Evolutionary conservation across 2,329 filamentous ascomycete genomes (phyloP).

Genomic region (Alternaria metachromatica): DNA sequence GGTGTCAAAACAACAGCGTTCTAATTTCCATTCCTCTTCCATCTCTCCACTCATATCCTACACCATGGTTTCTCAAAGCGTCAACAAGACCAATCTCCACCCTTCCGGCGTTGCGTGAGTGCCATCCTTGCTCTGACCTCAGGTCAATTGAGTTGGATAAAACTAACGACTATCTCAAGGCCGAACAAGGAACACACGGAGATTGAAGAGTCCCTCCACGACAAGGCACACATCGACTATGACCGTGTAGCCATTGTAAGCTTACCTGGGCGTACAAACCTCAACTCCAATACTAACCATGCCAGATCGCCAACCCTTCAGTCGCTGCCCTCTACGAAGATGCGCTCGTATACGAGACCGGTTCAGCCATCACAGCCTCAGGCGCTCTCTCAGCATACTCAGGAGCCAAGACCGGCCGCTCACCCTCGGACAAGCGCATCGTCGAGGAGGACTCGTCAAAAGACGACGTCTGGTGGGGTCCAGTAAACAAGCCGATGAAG

Average conservation of each 20-base stretch:
- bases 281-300: conserved; percentile 18
- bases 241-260: conserved; percentile 96
- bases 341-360: conserved; percentile 96
- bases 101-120: conserved; percentile 88
- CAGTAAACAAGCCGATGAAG: conserved; percentile 98
- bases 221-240: conserved; percentile 98
- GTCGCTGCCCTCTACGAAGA: conserved; percentile 98
- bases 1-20: conserved; percentile 63
- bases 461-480: conserved; percentile 97
- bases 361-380: conserved; percentile 94
- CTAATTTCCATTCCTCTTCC: conserved; percentile 66
- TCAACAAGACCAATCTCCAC: conserved; percentile 94
- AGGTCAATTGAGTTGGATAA: not conserved
- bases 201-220: conserved; percentile 95
- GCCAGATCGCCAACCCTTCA: conserved; percentile 83
- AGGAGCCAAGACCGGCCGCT: conserved; percentile 96
- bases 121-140: conserved; percentile 7
- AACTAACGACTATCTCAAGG: conserved; percentile 56
- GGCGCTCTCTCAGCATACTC: conserved; percentile 97
- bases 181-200: conserved; percentile 90
- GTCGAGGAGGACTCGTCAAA: conserved; percentile 90
- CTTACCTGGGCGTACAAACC: not conserved
- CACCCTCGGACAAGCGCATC: conserved; percentile 95
- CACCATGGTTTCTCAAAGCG: conserved; percentile 58
- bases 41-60: conserved; percentile 47